phyloP scores from a whole-genome alignment of 2,329 filamentous ascomycete species.

The Talaromyces verruculosus region DNA sequence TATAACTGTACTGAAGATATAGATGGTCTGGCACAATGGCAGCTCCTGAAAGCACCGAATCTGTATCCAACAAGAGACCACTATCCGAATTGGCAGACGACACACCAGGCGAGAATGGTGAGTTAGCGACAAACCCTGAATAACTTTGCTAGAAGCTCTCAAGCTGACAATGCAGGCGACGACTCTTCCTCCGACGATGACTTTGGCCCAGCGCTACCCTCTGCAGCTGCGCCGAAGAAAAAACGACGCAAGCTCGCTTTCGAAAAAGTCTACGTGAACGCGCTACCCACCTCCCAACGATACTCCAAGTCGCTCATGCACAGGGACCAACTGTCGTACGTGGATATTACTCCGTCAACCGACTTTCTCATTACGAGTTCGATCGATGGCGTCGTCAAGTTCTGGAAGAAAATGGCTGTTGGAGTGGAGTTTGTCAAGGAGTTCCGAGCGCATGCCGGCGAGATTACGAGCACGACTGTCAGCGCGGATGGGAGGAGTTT shows the following conservation, averaged over 20 bases:
- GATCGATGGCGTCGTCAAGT: constrained; percentile 94
- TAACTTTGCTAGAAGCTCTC: constrained; percentile 9
- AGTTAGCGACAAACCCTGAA: constrained; percentile 20
- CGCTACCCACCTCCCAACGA: constrained; percentile 73
- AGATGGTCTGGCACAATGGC: constrained; percentile 30
- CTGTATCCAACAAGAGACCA: constrained; percentile 54
- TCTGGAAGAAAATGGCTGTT: constrained; percentile 93
- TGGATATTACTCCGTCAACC: constrained; percentile 83
- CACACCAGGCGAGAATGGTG: constrained; percentile 41
- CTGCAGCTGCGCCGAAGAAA: constrained; percentile 76
- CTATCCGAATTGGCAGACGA: constrained; percentile 57
- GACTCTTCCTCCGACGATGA: constrained; percentile 76
- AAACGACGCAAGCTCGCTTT: constrained; percentile 88
- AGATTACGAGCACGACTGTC: constrained; percentile 78
- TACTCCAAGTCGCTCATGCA: constrained; percentile 99
- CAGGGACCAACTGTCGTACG: constrained; percentile 87
- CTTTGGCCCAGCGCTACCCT: constrained; percentile 87
- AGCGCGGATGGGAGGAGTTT: constrained; percentile 92
- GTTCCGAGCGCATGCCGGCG: constrained; percentile 84
- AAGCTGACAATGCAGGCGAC: constrained; percentile 21
- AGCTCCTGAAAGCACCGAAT: constrained; percentile 26
- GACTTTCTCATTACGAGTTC: constrained; percentile 96
- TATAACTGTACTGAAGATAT: neutral
- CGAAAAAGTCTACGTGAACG: constrained; percentile 91
- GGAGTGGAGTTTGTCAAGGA: constrained; percentile 98